These are phyloP conservation scores for Penicillium parvum DNA, from an alignment of 495 filamentous ascomycete genomes.

Conservation along the genomic window DNA sequence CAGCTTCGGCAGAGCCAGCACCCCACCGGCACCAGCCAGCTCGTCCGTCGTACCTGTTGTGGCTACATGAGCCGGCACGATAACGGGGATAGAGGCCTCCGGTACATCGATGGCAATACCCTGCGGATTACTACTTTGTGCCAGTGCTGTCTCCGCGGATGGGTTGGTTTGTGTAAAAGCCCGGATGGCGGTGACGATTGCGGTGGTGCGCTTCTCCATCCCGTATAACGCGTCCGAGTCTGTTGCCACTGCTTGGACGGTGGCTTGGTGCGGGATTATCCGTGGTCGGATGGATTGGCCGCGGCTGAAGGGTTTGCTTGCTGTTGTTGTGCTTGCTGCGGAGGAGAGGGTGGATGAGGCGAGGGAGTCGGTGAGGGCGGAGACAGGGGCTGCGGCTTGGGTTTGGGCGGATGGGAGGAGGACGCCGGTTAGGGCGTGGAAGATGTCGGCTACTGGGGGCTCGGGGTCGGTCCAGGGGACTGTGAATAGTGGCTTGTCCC, in stretches of 20 bases:
- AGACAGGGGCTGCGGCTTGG: constrained; percentile 20
- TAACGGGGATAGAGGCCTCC: constrained; percentile 33
- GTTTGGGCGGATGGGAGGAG: constrained; percentile 26
- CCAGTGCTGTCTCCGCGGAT: constrained; percentile 42
- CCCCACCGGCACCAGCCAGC: constrained; percentile 42
- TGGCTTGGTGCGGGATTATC: constrained; percentile 76
- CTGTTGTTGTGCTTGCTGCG: constrained; percentile 29
- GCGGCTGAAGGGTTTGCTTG: constrained; percentile 14
- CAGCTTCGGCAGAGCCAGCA: constrained; percentile 66
- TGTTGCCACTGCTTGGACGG: constrained; percentile 61
- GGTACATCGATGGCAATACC: constrained; percentile 42
- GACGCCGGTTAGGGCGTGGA: constrained; percentile 64
- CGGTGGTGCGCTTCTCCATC: constrained; percentile 80
- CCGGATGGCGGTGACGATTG: constrained; percentile 69
- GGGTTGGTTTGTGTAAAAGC: constrained; percentile 47
- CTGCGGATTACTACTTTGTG: constrained; percentile 34
- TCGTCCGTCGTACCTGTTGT: constrained; percentile 38
- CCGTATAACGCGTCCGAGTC: constrained; percentile 78
- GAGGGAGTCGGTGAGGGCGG: constrained; percentile 26
- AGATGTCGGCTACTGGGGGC: constrained; percentile 67
- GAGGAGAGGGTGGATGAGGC: constrained; percentile 25
- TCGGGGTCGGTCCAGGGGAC: constrained; percentile 72
- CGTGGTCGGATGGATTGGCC: constrained; percentile 22
- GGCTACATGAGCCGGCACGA: constrained; percentile 51
- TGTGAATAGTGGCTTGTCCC: constrained; percentile 93